phyloP scores from a whole-genome alignment of 2,329 filamentous ascomycete genomes.

The Paracamarosporium sp. region DNA sequence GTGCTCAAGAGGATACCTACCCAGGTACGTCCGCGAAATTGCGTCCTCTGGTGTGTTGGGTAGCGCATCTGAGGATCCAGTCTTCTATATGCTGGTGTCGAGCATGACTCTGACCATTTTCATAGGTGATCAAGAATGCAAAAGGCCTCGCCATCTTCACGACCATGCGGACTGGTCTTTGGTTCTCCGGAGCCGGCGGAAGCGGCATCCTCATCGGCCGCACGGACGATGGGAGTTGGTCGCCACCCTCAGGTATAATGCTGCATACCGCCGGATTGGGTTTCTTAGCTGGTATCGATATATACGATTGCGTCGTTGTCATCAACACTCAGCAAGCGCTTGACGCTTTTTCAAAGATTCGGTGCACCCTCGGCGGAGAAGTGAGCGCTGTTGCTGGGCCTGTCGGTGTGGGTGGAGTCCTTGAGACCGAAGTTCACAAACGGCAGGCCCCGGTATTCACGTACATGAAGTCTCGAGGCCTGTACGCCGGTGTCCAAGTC shows the following conservation, averaged over 20 bases:
- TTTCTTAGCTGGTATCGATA: constrained; percentile 89
- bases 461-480: constrained; percentile 87
- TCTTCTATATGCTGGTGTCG: neutral
- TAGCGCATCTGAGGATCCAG: neutral
- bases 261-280: constrained; percentile 88
- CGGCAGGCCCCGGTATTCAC: constrained; percentile 76
- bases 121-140: constrained; percentile 80
- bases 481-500: constrained; percentile 86
- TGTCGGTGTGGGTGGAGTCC: constrained; percentile 74
- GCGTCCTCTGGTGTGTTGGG: neutral
- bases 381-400: constrained; percentile 79
- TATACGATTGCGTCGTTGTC: constrained; percentile 94
- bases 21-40: constrained; percentile 41
- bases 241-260: constrained; percentile 87
- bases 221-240: constrained; percentile 87
- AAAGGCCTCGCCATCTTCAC: constrained; percentile 94
- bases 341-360: constrained; percentile 80
- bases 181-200: constrained; percentile 89
- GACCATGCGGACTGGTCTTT: constrained; percentile 91
- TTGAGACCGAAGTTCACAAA: constrained; percentile 74
- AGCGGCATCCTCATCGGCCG: constrained; percentile 86
- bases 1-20: constrained; percentile 84
- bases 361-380: constrained; percentile 82
- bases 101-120: neutral
- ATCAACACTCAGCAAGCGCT: constrained; percentile 87